Evolutionary conservation across 331 rosid genomes (phyloP).

Genomic region (Erythrophleum ivorense): DNA sequence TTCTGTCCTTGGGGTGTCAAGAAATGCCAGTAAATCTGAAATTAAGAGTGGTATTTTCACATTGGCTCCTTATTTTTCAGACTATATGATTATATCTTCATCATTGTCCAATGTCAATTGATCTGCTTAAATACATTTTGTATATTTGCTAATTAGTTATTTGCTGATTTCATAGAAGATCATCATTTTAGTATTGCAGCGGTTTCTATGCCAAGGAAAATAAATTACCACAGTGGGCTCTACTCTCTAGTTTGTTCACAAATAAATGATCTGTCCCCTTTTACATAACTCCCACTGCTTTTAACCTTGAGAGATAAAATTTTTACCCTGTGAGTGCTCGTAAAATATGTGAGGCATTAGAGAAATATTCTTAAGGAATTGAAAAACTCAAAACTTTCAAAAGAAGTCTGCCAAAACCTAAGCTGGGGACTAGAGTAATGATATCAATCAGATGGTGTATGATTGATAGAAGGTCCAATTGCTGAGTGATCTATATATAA

Average conservation of each 20-base stretch:
- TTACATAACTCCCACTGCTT: no score
- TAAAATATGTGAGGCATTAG: background rate
- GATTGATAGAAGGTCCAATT: background rate
- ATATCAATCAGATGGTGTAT: background rate
- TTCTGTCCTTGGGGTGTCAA: constrained; percentile 94
- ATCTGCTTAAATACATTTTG: constrained; percentile 15
- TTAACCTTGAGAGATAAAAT: background rate
- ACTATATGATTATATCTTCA: constrained; percentile 12
- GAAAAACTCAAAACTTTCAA: background rate
- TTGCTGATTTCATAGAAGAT: background rate
- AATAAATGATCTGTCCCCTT: background rate
- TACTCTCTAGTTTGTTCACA: background rate
- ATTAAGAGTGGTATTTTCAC: constrained; percentile 80
- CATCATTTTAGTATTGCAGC: background rate
- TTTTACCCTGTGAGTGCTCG: background rate
- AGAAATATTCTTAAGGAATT: background rate
- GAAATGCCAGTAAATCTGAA: constrained; percentile 84
- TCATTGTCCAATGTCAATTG: background rate
- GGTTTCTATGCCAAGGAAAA: background rate
- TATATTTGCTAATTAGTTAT: constrained; percentile 25
- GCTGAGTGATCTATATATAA: constrained; percentile 23
- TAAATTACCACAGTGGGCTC: background rate
- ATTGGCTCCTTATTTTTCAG: constrained; percentile 21
- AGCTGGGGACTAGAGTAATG: background rate
- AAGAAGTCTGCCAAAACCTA: constrained; percentile 1